Conservation (phyloP, 2,329 filamentous ascomycete genomes). For the Endoconidiophora laricicola region DNA sequence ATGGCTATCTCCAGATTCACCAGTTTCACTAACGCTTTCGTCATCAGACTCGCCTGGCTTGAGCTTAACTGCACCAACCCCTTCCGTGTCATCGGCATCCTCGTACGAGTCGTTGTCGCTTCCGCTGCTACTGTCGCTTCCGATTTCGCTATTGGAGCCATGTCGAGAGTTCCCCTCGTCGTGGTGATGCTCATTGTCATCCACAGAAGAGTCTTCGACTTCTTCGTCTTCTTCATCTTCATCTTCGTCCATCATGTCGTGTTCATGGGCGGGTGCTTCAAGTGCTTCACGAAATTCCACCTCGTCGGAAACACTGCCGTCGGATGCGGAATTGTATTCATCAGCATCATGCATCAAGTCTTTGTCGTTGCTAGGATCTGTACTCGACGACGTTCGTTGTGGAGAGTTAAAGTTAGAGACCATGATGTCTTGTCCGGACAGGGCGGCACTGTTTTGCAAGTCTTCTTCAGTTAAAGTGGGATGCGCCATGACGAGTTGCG, state of each 20-base stretch:
- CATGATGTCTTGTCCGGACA: constrained; percentile 28
- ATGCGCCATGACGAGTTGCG: constrained; percentile 7
- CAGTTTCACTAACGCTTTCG: constrained; percentile 24
- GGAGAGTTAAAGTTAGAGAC: background rate
- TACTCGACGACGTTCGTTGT: constrained; percentile 5
- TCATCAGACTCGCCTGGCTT: constrained; percentile 20
- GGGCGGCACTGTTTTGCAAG: constrained; percentile 37
- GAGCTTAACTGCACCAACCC: constrained; percentile 4
- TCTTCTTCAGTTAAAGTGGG: constrained; percentile 32
- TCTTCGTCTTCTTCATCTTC: constrained; percentile 17
- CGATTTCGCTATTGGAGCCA: background rate
- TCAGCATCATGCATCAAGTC: constrained; percentile 13
- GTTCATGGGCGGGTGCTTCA: constrained; percentile 15
- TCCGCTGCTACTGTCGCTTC: background rate
- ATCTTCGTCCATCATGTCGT: constrained; percentile 18
- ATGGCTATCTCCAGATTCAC: constrained; percentile 16
- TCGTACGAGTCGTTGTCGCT: constrained; percentile 18
- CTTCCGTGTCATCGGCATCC: constrained; percentile 6
- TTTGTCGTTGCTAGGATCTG: constrained; percentile 16
- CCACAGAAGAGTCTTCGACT: constrained; percentile 2
- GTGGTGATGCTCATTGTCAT: background rate
- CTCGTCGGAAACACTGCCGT: constrained; percentile 30
- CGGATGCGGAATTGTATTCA: constrained; percentile 21
- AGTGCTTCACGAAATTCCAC: constrained; percentile 22
- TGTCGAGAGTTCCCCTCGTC: background rate